Base-by-base conservation (phyloP, 192 early-diverging fungal genomes). In the Cladochytrium replicatum region DNA sequence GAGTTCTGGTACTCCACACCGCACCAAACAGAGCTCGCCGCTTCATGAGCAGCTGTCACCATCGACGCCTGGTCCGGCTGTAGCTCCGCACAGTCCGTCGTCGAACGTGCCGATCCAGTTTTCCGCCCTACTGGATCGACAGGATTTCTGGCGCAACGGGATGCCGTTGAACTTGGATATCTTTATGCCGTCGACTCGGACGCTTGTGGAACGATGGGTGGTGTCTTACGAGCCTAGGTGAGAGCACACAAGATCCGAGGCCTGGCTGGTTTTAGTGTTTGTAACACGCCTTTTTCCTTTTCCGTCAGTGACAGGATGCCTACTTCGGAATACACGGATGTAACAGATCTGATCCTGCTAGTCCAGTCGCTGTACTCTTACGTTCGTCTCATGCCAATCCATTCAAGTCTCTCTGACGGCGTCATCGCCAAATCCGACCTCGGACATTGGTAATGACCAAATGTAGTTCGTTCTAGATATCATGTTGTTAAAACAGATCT, bases 331-430 rank as follows among this genome's bases (percentile, higher is more conserved):
- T n/a, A n/a, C n/a, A 26, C 58, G 17, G 63, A 57, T 46, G n/a
- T 52, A 5, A 60, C 71, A 11, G 69, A 74, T 22, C 44, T 74
- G 23, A 66, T 74, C 28, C 55, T 74, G 11, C 53, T 74, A 4
- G 46, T 55, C 5, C 71, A 74, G 41, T 63, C 71, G n/a, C 64
- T 74, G 9, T 74, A 74, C 52, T 72, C 71, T 5, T 55, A 74
- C 51, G 64, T 74, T 31, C 49, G 71, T 25, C 52, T 64, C 26
- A 63, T 74, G 63, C 71, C 71, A 2, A 24, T 74, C 22, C 64
- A 69, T 49, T 24, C 50, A 15, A 24, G 49, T 21, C 34, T 72
- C 2, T 24, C 53, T 0, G 67, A 70, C 25, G 32, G 57, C 38
- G 55, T 29, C 8, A 32, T 15, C 57, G 32, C 23, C 44, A n/a